Evolutionary conservation across 176 grass and related monocot species (phyloP), one percentile per base, ranked within the genome.

Genomic region (Paspalum notatum): DNA sequence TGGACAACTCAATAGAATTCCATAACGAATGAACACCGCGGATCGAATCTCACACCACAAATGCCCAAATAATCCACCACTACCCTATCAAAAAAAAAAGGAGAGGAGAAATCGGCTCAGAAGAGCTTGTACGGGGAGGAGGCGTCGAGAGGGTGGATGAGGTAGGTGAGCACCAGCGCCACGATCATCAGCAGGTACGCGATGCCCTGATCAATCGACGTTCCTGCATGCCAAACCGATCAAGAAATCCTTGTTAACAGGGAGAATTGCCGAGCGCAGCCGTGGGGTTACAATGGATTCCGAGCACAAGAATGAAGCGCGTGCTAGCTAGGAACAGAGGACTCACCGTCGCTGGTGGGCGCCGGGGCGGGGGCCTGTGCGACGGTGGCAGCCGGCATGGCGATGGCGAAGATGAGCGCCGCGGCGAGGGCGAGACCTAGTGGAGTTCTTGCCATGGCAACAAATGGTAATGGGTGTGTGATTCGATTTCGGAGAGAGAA

Each of bases 141-240:
- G 18, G 89, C 89, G 82, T 91, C 89, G 5, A 91, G 64, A 24
- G 89, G 89, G 67, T 87, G 89, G 89, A 87, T 91, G 89, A 91
- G 81, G 85, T 91, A 91, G 71, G 89, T 91, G 50, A 91, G 85
- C 81, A 91, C 89, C 63, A 91, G 89, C 62, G 89, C 89, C 64
- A 85, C 17, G 63, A 91, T 71, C 89, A 91, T 87, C 42, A 91
- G 81, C 59, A 87, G 63, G 72, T 91, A 91, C 15, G 89, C 89
- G n/a, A 91, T 45, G 42, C 76, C 66, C 11, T 87, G 89, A 43
- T 91, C 89, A 50, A 91, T 71, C 12, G 89, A 87, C 12, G 81
- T 73, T 20, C 85, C 89, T 91, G 85, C 63, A 9, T 6, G 46
- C 13, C 1, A 49, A 58, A 62, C 54, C 26, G 20, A 49, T 60